These are phyloP conservation scores for Boletus eberwhitei DNA, from an alignment of 768 basidiomycete genomes.

Conservation along the genomic window DNA sequence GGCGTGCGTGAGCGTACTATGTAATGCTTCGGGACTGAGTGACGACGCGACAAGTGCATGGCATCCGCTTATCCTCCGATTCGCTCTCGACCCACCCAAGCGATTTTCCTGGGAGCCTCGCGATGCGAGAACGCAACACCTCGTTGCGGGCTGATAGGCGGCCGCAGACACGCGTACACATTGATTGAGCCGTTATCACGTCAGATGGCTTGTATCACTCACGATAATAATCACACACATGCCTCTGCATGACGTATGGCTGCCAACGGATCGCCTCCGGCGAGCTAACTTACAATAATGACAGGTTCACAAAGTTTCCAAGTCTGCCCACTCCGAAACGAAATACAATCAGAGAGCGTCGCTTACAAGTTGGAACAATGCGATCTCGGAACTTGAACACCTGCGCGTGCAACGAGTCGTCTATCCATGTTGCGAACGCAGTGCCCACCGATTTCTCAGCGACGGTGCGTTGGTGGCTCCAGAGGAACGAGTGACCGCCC, in stretches of 20 bases:
- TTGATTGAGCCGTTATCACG: neutral
- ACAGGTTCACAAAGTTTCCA: no score
- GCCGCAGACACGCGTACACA: neutral
- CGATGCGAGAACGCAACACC: constrained; percentile 2
- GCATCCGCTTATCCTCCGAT: constrained; percentile 6
- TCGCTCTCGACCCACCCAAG: constrained; percentile 9
- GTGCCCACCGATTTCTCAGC: constrained; percentile 5
- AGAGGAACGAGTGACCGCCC: neutral
- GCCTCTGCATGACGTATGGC: constrained; percentile 7
- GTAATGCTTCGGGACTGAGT: neutral
- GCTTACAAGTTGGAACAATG: constrained; percentile 3
- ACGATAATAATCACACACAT: constrained; percentile 7
- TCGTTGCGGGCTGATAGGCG: neutral
- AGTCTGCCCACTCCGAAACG: no score
- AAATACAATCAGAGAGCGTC: neutral
- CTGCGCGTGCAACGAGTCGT: neutral
- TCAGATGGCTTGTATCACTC: neutral
- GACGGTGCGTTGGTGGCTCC: constrained; percentile 3
- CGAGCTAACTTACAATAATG: no score
- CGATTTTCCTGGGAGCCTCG: constrained; percentile 3
- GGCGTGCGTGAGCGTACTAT: constrained; percentile 2
- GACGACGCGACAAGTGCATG: constrained; percentile 4
- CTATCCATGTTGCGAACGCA: neutral
- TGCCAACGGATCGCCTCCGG: constrained; percentile 4
- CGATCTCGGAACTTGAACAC: constrained; percentile 5